Conservation (phyloP, 2,329 filamentous ascomycete species). For the Aspergillus flavus region DNA sequence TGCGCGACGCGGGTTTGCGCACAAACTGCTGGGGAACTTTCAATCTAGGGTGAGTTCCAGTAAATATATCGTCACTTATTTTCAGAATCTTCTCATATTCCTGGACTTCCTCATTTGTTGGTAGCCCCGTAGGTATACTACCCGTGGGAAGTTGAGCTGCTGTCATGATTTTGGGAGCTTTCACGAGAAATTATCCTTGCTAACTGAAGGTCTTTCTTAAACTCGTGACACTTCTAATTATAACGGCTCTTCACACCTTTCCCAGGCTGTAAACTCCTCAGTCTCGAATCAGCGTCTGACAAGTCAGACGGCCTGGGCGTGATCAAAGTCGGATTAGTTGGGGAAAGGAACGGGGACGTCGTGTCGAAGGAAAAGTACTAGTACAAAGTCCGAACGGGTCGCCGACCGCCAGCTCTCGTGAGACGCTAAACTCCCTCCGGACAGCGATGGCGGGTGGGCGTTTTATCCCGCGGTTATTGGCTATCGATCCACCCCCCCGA, state of each 20-base stretch:
- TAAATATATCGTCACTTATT: conserved; percentile 78
- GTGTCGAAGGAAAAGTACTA: conserved; percentile 13
- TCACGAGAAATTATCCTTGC: background rate
- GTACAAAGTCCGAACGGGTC: conserved; percentile 2
- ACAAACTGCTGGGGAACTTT: conserved; percentile 59
- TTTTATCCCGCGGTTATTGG: background rate
- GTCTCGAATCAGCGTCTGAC: conserved; percentile 3
- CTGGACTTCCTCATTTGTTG: conserved; percentile 58
- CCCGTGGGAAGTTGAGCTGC: conserved; percentile 36
- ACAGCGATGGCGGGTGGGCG: conserved; percentile 2
- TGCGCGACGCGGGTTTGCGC: conserved; percentile 42
- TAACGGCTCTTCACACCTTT: conserved; percentile 11
- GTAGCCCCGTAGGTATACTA: conserved; percentile 30
- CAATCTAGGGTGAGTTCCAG: conserved; percentile 67
- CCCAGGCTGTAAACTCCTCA: background rate
- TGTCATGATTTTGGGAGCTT: conserved; percentile 27
- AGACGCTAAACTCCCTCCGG: conserved; percentile 21
- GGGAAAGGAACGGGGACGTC: background rate
- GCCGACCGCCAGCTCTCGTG: conserved; percentile 6
- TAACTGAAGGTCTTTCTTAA: background rate
- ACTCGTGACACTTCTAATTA: background rate
- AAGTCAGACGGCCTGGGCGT: background rate
- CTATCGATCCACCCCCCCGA: background rate
- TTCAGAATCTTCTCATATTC: conserved; percentile 80
- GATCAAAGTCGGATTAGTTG: background rate